Base-by-base conservation (phyloP, 1,284 basidiomycete genomes). In the Schizopora paradoxa region DNA sequence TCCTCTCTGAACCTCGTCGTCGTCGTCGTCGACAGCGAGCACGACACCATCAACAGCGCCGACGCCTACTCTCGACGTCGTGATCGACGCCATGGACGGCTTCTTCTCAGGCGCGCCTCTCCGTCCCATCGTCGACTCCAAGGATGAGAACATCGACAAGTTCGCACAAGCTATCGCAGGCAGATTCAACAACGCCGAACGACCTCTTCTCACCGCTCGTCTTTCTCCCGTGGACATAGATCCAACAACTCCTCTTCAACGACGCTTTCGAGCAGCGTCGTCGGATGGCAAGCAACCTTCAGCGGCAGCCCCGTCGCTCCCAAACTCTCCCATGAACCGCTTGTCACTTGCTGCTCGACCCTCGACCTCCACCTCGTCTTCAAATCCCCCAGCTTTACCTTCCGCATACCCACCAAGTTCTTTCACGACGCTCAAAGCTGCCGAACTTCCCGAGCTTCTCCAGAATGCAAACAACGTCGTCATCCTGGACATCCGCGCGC, bases 401-500 rank as follows among this genome's bases (percentile, higher is more conserved):
- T 11, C 48, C 41, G 35, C 38, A 11, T 23, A 19, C 10, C 42
- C 51, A 11, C 31, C 43, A 6, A 23, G 28, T 10, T 26, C 45
- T 21, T 73, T 72, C 52, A 47, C 59, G 14, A 31, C 66, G 19
- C 50, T 70, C 8, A 14, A 55, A 1, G 63, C 72, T 5, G 52
- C 58, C 5, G 58, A 58, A 13, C 60, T 75, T 32, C 43, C 58
- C 0, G 32, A 56, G 1, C 54, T 65, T 48, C 54, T 74, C 23
- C 51, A 60, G 0, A 69, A 51, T 52, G 61, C 11, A 35, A 58
- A 47, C 38, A 23, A 32, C 37, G 49, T 63, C 7, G 73, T 88
- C 52, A 60, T 96, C 51, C 73, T 98, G 65, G 94, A 98, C 66
- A 86, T 97, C 46, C 82, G 94, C 0, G 82, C 92, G 1, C 86